phyloP scores from a whole-genome alignment of 768 basidiomycete species.

The Kwoniella mangroviensis region DNA sequence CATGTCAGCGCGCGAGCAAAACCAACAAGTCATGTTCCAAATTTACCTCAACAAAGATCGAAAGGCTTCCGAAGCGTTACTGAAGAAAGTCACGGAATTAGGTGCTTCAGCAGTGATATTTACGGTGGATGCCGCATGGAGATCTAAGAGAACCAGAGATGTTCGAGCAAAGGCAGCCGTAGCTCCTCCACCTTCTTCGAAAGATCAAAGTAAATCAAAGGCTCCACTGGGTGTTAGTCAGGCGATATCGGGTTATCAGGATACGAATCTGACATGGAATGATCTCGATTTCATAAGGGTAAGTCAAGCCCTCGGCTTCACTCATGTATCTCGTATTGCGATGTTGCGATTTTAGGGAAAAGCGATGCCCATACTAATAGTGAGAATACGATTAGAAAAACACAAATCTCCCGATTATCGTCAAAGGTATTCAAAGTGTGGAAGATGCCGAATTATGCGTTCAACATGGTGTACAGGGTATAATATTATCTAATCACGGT shows the following conservation, averaged over 20 bases:
- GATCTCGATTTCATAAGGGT: conserved; percentile 56
- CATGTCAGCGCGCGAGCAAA: conserved; percentile 47
- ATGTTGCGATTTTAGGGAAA: no score
- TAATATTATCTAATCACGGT: conserved; percentile 91
- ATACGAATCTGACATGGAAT: conserved; percentile 57
- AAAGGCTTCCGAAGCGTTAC: conserved; percentile 68
- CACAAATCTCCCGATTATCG: conserved; percentile 61
- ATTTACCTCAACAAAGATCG: conserved; percentile 82
- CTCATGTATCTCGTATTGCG: no score
- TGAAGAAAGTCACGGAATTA: conserved; percentile 70
- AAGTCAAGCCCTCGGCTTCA: conserved; percentile 14
- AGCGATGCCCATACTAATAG: not conserved
- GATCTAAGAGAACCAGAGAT: conserved; percentile 68
- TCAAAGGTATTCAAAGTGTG: conserved; percentile 62
- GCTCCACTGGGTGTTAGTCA: conserved; percentile 52
- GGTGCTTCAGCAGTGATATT: conserved; percentile 89
- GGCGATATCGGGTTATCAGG: conserved; percentile 57
- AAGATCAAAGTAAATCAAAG: conserved; percentile 14
- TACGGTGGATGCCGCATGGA: conserved; percentile 85
- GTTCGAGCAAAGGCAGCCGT: conserved; percentile 45
- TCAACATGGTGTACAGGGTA: conserved; percentile 84
- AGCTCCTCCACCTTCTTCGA: conserved; percentile 21
- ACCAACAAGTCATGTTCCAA: conserved; percentile 57
- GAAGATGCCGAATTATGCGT: conserved; percentile 83
- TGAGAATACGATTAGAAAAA: conserved; percentile 47